These are phyloP conservation scores for Aphanomyces cochlioides DNA, from an alignment of 352 stramenopile species.

Conservation along the genomic window DNA sequence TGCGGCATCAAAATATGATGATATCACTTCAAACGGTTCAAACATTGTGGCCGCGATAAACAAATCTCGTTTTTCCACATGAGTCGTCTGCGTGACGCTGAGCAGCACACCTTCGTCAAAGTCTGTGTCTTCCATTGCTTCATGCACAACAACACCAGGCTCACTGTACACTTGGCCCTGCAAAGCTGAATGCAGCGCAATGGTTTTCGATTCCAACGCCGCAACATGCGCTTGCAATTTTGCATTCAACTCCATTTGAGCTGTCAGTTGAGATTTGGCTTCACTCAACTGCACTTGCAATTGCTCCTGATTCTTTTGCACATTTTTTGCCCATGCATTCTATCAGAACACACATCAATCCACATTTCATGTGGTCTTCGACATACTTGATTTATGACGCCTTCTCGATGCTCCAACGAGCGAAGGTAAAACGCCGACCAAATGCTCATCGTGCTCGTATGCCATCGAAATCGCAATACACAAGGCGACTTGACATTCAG, in stretches of 20 bases:
- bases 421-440: constrained; percentile 83
- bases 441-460: constrained; percentile 74
- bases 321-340: constrained; percentile 79
- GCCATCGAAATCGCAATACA: constrained; percentile 84
- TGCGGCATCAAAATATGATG: constrained; percentile 65
- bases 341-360: constrained; percentile 32
- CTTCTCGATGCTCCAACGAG: constrained; percentile 64
- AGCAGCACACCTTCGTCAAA: constrained; percentile 66
- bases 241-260: constrained; percentile 67
- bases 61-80: constrained; percentile 29
- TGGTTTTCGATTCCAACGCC: constrained; percentile 58
- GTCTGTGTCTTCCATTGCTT: constrained; percentile 40
- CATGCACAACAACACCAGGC: constrained; percentile 62
- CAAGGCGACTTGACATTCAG: constrained; percentile 46
- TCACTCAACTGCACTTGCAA: constrained; percentile 62
- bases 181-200: constrained; percentile 49
- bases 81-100: constrained; percentile 48
- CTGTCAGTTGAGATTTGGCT: constrained; percentile 63
- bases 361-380: constrained; percentile 31
- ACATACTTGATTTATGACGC: constrained; percentile 73
- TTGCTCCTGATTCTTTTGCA: constrained; percentile 75
- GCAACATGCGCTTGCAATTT: constrained; percentile 66
- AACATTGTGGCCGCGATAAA: constrained; percentile 62
- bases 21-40: constrained; percentile 68
- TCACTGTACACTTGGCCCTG: constrained; percentile 78